These are phyloP conservation scores for Tremellales sp. DNA, from an alignment of 1,284 basidiomycete genomes.

Conservation along the genomic window DNA sequence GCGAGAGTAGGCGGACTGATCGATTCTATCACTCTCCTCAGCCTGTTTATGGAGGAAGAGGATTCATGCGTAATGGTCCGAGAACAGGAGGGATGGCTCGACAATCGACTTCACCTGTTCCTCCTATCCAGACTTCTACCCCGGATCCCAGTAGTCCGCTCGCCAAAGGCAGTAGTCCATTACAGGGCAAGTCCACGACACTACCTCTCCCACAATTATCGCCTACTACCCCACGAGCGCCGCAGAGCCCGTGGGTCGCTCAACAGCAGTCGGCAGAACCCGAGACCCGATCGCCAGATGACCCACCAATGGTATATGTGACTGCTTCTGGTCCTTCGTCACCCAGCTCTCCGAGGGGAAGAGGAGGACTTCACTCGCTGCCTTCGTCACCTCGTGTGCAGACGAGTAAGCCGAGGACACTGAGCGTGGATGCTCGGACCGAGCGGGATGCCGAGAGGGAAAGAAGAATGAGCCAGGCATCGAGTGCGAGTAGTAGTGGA, in stretches of 20 bases:
- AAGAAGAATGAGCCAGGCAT: conserved; percentile 33
- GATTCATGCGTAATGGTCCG: conserved; percentile 24
- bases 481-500: conserved; percentile 10
- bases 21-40: conserved; percentile 1
- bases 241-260: conserved; percentile 5
- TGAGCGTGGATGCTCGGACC: conserved; percentile 20
- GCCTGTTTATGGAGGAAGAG: conserved; percentile 23
- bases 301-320: conserved; percentile 16
- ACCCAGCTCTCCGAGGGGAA: conserved; percentile 6
- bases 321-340: conserved; percentile 4
- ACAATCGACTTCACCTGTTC: not conserved
- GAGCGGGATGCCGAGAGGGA: conserved; percentile 24
- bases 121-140: not conserved
- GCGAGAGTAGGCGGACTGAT: not conserved
- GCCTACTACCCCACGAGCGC: conserved; percentile 28
- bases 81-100: not conserved
- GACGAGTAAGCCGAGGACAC: conserved; percentile 11
- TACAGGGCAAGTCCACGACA: not conserved
- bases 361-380: conserved; percentile 10
- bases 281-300: conserved; percentile 1
- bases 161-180: not conserved
- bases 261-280: too few species aligned
- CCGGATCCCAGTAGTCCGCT: not conserved
- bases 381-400: conserved; percentile 17
- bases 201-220: conserved; percentile 3